Percentiles rank a stretch among this genome's conserved stretches.
phyloP scores from a whole-genome alignment of 495 filamentous ascomycete genomes.

The Penicillium egyptiacum region DNA sequence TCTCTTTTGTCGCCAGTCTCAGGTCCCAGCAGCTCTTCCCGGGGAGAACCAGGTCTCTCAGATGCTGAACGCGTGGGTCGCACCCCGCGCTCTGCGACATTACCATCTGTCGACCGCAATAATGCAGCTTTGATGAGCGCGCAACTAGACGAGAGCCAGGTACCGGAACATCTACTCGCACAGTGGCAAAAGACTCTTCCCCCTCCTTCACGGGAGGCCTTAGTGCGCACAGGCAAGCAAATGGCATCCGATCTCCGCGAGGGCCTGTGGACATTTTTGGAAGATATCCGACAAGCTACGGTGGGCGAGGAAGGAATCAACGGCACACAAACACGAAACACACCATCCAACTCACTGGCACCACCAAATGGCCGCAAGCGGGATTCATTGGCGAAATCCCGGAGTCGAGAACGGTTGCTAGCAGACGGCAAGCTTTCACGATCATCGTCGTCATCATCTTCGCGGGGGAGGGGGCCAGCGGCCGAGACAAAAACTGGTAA shows the following conservation, averaged over 20 bases:
- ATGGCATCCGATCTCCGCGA: slow-evolving; percentile 87
- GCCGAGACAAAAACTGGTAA: slow-evolving; percentile 47
- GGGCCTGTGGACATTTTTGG: slow-evolving; percentile 94
- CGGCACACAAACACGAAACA: slow-evolving; percentile 48
- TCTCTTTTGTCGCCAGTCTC: slow-evolving; percentile 75
- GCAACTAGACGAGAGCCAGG: slow-evolving; percentile 26
- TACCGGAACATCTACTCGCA: slow-evolving; percentile 36
- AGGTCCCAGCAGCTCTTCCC: slow-evolving; percentile 11
- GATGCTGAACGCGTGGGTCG: slow-evolving; percentile 40
- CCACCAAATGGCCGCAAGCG: slow-evolving; percentile 31
- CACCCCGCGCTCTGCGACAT: slow-evolving; percentile 45
- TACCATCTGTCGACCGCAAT: slow-evolving; percentile 46
- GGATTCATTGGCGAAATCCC: slow-evolving; percentile 36
- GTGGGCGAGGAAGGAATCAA: slow-evolving; percentile 86
- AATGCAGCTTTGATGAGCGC: slow-evolving; percentile 21
- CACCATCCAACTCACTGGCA: slow-evolving; percentile 28
- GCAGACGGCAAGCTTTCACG: slow-evolving; percentile 31
- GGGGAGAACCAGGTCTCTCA: slow-evolving; percentile 9
- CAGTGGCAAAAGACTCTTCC: slow-evolving; percentile 48
- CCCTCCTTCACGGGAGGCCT: slow-evolving; percentile 51
- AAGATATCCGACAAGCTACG: slow-evolving; percentile 91
- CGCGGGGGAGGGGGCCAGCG: slow-evolving; percentile 34
- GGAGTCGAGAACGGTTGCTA: slow-evolving; percentile 43
- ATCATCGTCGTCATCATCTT: slow-evolving; percentile 42
- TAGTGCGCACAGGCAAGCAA: slow-evolving; percentile 72